phyloP scores from a whole-genome alignment of 2,329 filamentous ascomycete species.

The Onygenales sp. region DNA sequence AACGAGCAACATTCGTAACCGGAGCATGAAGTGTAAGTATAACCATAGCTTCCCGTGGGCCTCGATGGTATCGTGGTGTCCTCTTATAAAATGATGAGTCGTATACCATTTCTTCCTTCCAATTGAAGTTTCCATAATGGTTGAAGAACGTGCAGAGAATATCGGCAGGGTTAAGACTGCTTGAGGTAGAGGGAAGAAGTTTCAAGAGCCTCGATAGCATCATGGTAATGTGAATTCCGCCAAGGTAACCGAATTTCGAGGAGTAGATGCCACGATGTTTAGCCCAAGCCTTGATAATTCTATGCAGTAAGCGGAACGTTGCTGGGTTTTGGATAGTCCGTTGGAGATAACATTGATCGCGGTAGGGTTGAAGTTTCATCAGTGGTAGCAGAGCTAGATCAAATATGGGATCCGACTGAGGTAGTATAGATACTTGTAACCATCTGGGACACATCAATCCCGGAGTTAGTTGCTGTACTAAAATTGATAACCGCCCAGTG shows the following conservation, averaged over 20 bases:
- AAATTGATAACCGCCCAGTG: background rate
- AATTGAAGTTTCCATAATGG: conserved; percentile 54
- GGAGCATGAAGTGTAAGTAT: conserved; percentile 55
- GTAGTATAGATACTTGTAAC: conserved; percentile 30
- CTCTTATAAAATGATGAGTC: conserved; percentile 46
- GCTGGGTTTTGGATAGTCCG: conserved; percentile 50
- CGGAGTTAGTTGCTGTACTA: background rate
- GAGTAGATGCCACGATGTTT: conserved; percentile 53
- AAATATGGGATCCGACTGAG: conserved; percentile 46
- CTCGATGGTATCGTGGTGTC: conserved; percentile 41
- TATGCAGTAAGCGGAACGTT: conserved; percentile 50
- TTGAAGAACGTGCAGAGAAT: conserved; percentile 52
- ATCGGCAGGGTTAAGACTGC: conserved; percentile 37
- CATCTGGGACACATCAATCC: conserved; percentile 18
- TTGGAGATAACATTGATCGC: conserved; percentile 53
- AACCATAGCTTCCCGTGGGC: conserved; percentile 51
- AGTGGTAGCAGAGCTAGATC: conserved; percentile 47
- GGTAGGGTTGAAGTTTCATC: conserved; percentile 53
- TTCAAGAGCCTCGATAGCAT: conserved; percentile 54
- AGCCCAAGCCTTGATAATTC: conserved; percentile 55
- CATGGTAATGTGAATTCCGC: conserved; percentile 55
- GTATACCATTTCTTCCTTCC: conserved; percentile 44
- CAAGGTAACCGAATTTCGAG: conserved; percentile 55
- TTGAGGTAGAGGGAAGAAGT: conserved; percentile 32
- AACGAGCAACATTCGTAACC: conserved; percentile 49